Percentiles rank a stretch among this genome's conserved stretches.
phyloP scores from a whole-genome alignment of 176 grass and related monocot species.

The Poa annua region DNA sequence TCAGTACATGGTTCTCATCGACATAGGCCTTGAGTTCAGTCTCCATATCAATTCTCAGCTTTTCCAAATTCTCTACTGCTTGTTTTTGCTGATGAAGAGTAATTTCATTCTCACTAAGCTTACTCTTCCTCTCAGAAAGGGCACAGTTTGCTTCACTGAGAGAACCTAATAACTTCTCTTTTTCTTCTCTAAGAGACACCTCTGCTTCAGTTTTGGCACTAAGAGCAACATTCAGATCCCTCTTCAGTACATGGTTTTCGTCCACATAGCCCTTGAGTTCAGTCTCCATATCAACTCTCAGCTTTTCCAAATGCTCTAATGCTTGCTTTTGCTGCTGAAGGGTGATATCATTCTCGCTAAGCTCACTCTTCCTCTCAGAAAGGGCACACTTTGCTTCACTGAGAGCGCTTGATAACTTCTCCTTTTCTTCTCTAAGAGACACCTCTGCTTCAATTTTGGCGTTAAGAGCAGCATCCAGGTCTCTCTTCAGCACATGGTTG shows the following conservation, averaged over 20 bases:
- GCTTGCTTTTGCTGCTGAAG: constrained; percentile 40
- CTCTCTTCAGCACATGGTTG: constrained; percentile 33
- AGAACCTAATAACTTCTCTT: constrained; percentile 31
- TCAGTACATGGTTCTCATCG: constrained; percentile 40
- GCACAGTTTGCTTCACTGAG: constrained; percentile 41
- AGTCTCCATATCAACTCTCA: constrained; percentile 41
- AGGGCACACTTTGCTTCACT: constrained; percentile 40
- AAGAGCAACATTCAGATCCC: constrained; percentile 44
- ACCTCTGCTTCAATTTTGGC: constrained; percentile 45
- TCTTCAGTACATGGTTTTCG: constrained; percentile 37
- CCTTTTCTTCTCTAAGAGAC: constrained; percentile 48
- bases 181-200: constrained; percentile 47
- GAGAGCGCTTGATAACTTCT: constrained; percentile 28
- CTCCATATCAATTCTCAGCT: constrained; percentile 44
- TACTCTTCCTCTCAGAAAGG: constrained; percentile 38
- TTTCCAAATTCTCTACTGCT: constrained; percentile 39
- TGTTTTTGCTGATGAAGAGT: constrained; percentile 39
- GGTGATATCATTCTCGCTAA: constrained; percentile 30
- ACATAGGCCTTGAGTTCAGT: constrained; percentile 48
- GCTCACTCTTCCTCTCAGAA: constrained; percentile 37
- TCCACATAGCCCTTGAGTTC: constrained; percentile 45
- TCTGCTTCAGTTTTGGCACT: constrained; percentile 40
- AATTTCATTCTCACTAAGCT: constrained; percentile 35
- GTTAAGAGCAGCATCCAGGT: constrained; percentile 44
- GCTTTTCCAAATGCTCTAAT: constrained; percentile 46